A percentile compares a stretch with the other conserved stretches of the same genome.
These are phyloP conservation scores for Mucor lusitanicus DNA, from an alignment of 371 early-diverging fungal species.

Conservation along the genomic window DNA sequence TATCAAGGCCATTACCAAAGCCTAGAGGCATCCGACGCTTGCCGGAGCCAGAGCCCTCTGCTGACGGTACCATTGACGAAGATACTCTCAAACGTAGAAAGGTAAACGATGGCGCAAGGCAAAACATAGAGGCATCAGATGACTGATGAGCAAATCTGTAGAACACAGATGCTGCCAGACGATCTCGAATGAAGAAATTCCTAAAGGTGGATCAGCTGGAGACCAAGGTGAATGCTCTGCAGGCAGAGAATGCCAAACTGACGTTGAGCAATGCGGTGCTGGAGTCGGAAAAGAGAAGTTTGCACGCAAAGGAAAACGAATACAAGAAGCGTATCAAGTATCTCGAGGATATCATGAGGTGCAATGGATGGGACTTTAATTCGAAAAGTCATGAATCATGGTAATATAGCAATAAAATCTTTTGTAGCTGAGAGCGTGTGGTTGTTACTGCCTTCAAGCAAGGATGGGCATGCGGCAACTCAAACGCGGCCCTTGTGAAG, in stretches of 20 bases:
- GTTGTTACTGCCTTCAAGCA: background rate
- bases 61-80: constrained; percentile 50
- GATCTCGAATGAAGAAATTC: constrained; percentile 87
- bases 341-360: constrained; percentile 53
- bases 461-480: background rate
- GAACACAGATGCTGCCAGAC: constrained; percentile 94
- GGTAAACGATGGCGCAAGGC: constrained; percentile 20
- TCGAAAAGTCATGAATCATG: background rate
- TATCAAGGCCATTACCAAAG: constrained; percentile 42
- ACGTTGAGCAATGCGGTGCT: constrained; percentile 70
- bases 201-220: constrained; percentile 83
- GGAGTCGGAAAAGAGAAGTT: constrained; percentile 68
- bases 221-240: constrained; percentile 70
- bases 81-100: constrained; percentile 43
- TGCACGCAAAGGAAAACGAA: constrained; percentile 65
- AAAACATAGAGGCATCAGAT: background rate
- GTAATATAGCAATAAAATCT: too few relatives aligned
- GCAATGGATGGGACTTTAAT: constrained; percentile 12
- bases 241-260: constrained; percentile 73
- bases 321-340: constrained; percentile 67
- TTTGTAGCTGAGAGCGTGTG: too few relatives aligned
- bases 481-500: background rate
- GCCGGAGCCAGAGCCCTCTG: constrained; percentile 50
- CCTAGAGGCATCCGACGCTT: constrained; percentile 46
- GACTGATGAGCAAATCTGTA: constrained; percentile 18